These are phyloP conservation scores for carrot (Daucus carota) DNA, from an alignment of 129 eudicot genomes.

Conservation along the genomic window DH1_v3.0 NC_030389.2:45635001-45635500, in stretches of 20 bases:
- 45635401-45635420: no score
- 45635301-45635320: no score
- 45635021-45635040: conserved; percentile 80
- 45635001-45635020: conserved; percentile 39
- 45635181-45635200: conserved; percentile 70
- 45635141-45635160: conserved; percentile 67
- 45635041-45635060: conserved; percentile 72
- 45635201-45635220: conserved; percentile 77
- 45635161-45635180: conserved; percentile 47
- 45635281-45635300: no score
- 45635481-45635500: no score
- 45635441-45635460: no score
- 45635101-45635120: conserved; percentile 71
- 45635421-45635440: no score
- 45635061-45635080: conserved; percentile 70
- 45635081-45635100: conserved; percentile 54
- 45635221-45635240: conserved; percentile 74
- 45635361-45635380: no score
- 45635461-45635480: no score
- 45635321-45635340: background rate
- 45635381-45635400: no score
- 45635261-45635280: conserved; percentile 42
- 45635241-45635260: conserved; percentile 48
- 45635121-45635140: conserved; percentile 64
- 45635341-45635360: no score